Evolutionary conservation across 352 stramenopile genomes (phyloP), one percentile per base, ranked within the genome.

Genomic region (Peronospora tabacina): DNA sequence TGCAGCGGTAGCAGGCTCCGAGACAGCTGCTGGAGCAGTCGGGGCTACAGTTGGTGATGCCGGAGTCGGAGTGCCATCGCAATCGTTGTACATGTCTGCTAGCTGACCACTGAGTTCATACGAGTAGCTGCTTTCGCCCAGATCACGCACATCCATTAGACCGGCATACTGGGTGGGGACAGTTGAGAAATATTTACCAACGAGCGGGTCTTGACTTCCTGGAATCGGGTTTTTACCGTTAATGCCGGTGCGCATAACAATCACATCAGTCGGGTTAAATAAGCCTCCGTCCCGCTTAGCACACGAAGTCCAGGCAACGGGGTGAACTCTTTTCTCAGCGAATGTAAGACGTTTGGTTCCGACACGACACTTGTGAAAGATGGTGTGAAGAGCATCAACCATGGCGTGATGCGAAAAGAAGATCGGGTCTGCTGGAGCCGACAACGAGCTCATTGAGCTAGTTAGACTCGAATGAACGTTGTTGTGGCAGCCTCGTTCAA

Each of bases 341-440:
- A 80, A 66, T 28, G 68, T 78, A 13, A 85, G 33, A 1, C 54
- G 59, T 15, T 58, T 43, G 5, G 58, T 61, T 3, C 75, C 72
- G 0, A 84, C 71, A 2, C 64, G 61, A 52, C 80, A 90, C 48
- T 88, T 77, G 75, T 85, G 69, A 53, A 82, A 87, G 22, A 86
- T 69, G 10, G 62, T 68, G 47, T 86, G 75, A n/a, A 90, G 62
- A 7, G 70, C 42, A 54, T 90, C 76, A 13, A 90, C 52, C 56
- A 71, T 81, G 0, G 72, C 43, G 58, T 90, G 80, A 43, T 86
- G 72, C 5, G 75, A 87, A 61, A 63, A 90, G 55, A 90, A 90
- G n/a, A 88, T 49, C 7, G 75, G 75, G n/a, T 88, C 80, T 0
- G 63, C 29, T 0, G 77, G 69, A 39, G 75, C 71, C 13, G 63